Conservation (phyloP, 257 asterid genomes). For the Gentiana dahurica region DNA sequence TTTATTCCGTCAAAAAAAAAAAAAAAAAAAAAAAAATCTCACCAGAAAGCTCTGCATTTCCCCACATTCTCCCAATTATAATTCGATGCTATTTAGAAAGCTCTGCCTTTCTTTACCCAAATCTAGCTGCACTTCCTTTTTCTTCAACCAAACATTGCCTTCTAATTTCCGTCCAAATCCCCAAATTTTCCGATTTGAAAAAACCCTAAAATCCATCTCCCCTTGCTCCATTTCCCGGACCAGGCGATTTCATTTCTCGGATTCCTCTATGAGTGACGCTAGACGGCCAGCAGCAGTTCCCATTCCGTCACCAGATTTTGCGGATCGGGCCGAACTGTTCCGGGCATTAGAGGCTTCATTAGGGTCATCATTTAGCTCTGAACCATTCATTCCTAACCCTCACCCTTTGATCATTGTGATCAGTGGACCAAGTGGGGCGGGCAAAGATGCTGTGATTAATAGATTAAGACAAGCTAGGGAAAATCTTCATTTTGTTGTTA, state of each 20-base stretch:
- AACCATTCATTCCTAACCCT: slow-evolving; percentile 55
- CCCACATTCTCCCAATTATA: neutral
- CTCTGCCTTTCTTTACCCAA: slow-evolving; percentile 33
- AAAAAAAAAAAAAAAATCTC: too few relatives aligned
- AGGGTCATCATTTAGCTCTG: slow-evolving; percentile 63
- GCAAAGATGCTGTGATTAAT: slow-evolving; percentile 83
- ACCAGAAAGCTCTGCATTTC: too few relatives aligned
- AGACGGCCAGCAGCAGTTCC: slow-evolving; percentile 35
- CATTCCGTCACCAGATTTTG: slow-evolving; percentile 45
- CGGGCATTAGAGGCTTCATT: slow-evolving; percentile 75
- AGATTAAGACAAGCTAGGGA: slow-evolving; percentile 63
- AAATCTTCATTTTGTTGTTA: slow-evolving; percentile 75
- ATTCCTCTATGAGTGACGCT: slow-evolving; percentile 44
- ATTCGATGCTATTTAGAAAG: slow-evolving; percentile 61
- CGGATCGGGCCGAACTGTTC: slow-evolving; percentile 48
- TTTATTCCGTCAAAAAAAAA: too few relatives aligned
- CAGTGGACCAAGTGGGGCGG: slow-evolving; percentile 96
- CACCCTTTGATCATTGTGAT: slow-evolving; percentile 71
- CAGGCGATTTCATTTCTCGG: slow-evolving; percentile 22
- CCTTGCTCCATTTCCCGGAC: slow-evolving; percentile 18
- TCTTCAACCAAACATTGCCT: slow-evolving; percentile 18
- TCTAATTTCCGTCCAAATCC: slow-evolving; percentile 22
- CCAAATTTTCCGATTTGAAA: slow-evolving; percentile 10
- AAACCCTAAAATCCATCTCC: slow-evolving; percentile 18
- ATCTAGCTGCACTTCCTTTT: slow-evolving; percentile 30